A percentile compares a stretch with the other conserved stretches of the same genome.
These are phyloP conservation scores for Fusarium proliferatum DNA, from an alignment of 2,329 filamentous ascomycete species.

Conservation along the genomic window DNA sequence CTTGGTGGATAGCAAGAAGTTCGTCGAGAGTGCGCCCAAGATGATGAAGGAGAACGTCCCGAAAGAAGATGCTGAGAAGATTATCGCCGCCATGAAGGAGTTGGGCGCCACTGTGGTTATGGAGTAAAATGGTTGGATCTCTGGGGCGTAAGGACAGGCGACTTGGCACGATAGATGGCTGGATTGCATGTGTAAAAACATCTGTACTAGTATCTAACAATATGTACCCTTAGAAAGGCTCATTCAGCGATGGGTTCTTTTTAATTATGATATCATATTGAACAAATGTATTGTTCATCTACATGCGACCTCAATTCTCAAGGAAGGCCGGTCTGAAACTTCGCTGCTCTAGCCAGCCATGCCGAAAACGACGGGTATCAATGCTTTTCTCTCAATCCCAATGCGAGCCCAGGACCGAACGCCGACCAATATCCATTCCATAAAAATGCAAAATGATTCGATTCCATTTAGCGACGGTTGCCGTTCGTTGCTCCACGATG, in stretches of 20 bases:
- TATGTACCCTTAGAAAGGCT: slow-evolving; percentile 39
- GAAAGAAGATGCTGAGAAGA: slow-evolving; percentile 99
- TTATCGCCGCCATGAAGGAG: slow-evolving; percentile 92
- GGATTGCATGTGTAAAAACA: slow-evolving; percentile 54
- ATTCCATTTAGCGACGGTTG: slow-evolving; percentile 38
- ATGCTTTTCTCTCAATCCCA: slow-evolving; percentile 34
- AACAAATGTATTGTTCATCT: slow-evolving; percentile 2
- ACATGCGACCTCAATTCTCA: neutral
- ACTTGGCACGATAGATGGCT: slow-evolving; percentile 49
- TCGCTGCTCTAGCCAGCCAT: slow-evolving; percentile 16
- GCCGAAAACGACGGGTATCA: slow-evolving; percentile 46
- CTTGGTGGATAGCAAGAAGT: slow-evolving; percentile 99
- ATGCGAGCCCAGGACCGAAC: slow-evolving; percentile 40
- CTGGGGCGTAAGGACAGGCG: slow-evolving; percentile 34
- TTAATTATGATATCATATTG: slow-evolving; percentile 28
- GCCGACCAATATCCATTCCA: slow-evolving; percentile 40
- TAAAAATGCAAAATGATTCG: neutral
- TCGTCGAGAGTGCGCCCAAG: slow-evolving; percentile 98
- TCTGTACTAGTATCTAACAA: slow-evolving; percentile 53
- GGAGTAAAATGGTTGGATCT: slow-evolving; percentile 71
- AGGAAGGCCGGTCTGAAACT: slow-evolving; percentile 4
- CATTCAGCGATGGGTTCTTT: slow-evolving; percentile 29
- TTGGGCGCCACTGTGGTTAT: slow-evolving; percentile 89
- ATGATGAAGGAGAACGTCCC: slow-evolving; percentile 98
- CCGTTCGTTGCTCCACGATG: slow-evolving; percentile 48